Percentiles rank a stretch among this genome's conserved stretches.
These are phyloP conservation scores for Tulasnella sp. DNA, from an alignment of 768 basidiomycete species.

Conservation along the genomic window DNA sequence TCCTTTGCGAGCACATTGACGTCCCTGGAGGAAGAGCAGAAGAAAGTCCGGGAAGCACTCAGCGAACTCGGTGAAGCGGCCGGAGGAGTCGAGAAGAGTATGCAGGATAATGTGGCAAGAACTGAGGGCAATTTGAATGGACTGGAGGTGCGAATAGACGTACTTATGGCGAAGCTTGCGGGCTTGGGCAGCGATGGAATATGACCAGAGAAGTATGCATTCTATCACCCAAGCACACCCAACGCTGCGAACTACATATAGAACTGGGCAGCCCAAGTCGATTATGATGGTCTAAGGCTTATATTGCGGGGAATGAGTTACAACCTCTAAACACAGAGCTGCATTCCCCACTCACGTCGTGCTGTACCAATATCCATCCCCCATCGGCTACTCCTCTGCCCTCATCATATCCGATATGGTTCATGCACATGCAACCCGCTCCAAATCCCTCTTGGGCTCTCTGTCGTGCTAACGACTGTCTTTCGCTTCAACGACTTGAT, in stretches of 20 bases:
- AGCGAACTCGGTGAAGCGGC: conserved; percentile 61
- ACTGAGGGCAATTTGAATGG: conserved; percentile 65
- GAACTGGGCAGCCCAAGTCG: no score
- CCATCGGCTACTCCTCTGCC: not conserved
- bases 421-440: conserved; percentile 75
- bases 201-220: no score
- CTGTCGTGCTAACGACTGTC: conserved; percentile 66
- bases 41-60: conserved; percentile 48
- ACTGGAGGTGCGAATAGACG: conserved; percentile 50
- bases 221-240: no score
- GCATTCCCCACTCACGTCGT: not conserved
- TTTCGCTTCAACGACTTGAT: conserved; percentile 67
- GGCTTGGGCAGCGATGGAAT: not conserved
- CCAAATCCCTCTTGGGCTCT: conserved; percentile 82
- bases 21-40: conserved; percentile 61
- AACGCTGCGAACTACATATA: no score
- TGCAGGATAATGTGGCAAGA: conserved; percentile 59
- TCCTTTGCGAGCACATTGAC: conserved; percentile 59
- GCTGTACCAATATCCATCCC: not conserved
- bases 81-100: conserved; percentile 58
- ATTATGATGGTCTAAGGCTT: no score
- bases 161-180: conserved; percentile 27
- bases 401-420: conserved; percentile 39
- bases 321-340: not conserved
- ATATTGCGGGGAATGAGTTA: not conserved